Conservation (phyloP, 2,329 filamentous ascomycete species). For the Aspergillus melleus region DNA sequence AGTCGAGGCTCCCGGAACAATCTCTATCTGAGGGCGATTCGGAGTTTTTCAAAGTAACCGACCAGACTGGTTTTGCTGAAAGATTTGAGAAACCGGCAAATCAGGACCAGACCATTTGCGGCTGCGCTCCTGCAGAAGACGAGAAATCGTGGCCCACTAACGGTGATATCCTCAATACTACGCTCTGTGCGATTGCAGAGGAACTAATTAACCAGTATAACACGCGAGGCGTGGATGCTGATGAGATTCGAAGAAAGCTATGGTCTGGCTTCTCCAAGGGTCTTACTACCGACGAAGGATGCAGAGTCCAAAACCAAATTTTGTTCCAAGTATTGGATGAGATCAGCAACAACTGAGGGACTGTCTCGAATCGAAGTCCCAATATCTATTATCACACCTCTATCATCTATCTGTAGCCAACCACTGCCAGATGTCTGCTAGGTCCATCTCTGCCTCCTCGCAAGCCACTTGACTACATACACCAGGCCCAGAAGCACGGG, state of each 20-base stretch:
- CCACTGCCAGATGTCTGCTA: neutral
- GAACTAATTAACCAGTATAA: slow-evolving; percentile 41
- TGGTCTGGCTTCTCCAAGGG: slow-evolving; percentile 35
- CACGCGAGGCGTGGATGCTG: slow-evolving; percentile 34
- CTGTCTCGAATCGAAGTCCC: neutral
- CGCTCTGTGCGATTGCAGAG: slow-evolving; percentile 41
- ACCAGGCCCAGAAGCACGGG: slow-evolving; percentile 77
- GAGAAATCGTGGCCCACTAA: slow-evolving; percentile 20
- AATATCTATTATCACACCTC: neutral
- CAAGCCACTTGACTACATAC: slow-evolving; percentile 60
- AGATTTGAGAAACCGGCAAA: neutral
- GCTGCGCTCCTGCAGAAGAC: slow-evolving; percentile 21
- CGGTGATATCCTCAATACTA: slow-evolving; percentile 33
- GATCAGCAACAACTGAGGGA: slow-evolving; percentile 31
- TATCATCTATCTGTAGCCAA: neutral
- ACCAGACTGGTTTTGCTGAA: too few relatives aligned
- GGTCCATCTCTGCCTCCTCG: slow-evolving; percentile 27
- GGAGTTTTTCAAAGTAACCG: too few relatives aligned
- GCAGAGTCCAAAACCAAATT: slow-evolving; percentile 43
- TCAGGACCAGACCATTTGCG: slow-evolving; percentile 22
- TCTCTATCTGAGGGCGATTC: neutral
- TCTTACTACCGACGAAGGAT: slow-evolving; percentile 29
- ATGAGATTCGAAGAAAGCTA: slow-evolving; percentile 36
- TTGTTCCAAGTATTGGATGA: slow-evolving; percentile 44
- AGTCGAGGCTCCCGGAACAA: too few relatives aligned